Conservation (phyloP, 176 grass and related monocot species). For the Hyparrhenia diplandra region DNA sequence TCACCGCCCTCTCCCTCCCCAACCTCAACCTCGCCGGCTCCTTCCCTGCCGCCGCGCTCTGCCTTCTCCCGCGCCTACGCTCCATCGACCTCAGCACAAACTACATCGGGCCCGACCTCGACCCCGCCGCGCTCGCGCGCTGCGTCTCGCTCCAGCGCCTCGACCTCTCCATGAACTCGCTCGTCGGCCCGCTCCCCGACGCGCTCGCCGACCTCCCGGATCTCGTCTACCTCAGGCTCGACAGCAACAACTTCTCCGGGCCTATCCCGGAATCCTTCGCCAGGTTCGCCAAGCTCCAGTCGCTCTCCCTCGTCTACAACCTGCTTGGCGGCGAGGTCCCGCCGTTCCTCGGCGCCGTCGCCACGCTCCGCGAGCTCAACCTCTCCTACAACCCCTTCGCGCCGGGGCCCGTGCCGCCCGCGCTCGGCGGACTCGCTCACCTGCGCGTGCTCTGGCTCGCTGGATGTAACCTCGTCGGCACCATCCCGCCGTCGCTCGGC, state of each 20-base stretch:
- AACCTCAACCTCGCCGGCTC: constrained; percentile 33
- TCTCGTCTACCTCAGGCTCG: constrained; percentile 51
- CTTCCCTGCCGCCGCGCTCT: constrained; percentile 68
- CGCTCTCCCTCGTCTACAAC: constrained; percentile 60
- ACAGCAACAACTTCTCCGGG: constrained; percentile 75
- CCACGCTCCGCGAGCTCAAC: constrained; percentile 71
- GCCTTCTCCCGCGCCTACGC: constrained; percentile 50
- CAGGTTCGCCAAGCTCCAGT: constrained; percentile 43
- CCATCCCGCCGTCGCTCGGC: constrained; percentile 73
- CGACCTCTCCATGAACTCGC: constrained; percentile 56
- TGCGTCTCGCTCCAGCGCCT: constrained; percentile 28
- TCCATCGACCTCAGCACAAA: constrained; percentile 44
- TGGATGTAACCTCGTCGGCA: constrained; percentile 51
- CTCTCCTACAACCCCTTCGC: constrained; percentile 75
- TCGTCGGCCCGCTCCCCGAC: constrained; percentile 68
- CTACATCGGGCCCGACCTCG: constrained; percentile 68
- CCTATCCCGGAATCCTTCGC: constrained; percentile 61
- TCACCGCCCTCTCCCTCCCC: constrained; percentile 31
- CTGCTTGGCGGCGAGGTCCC: constrained; percentile 64
- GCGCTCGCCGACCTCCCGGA: constrained; percentile 50
- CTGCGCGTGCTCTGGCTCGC: constrained; percentile 76
- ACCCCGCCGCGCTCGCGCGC: not conserved
- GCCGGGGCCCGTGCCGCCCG: constrained; percentile 28
- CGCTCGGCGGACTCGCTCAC: constrained; percentile 43
- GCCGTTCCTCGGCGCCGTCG: constrained; percentile 41